Evolutionary conservation across 768 basidiomycete species (phyloP), one percentile per base, ranked within the genome.

Genomic region (Lactarius pseudohatsudake): DNA sequence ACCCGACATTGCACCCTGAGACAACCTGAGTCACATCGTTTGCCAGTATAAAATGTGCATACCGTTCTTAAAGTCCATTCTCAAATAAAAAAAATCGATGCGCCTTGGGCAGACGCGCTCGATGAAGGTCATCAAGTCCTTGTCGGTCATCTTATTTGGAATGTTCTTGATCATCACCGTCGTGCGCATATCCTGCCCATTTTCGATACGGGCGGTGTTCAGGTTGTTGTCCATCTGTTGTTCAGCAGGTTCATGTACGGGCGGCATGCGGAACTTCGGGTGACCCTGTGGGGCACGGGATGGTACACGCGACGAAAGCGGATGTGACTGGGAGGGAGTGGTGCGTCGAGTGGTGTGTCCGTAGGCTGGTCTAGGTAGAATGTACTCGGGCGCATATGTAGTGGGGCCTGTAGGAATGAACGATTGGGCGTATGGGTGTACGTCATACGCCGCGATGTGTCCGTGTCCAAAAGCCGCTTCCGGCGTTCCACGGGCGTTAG

Each of bases 151-250:
- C 76, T 94, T 94, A 77, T 95, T 96, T 3, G 94, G 94, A 55
- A 96, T 91, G 72, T 96, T 96, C 78, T 94, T 93, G 68, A 92
- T 86, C 90, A 92, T 93, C 57, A 93, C 87, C 34, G 92, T 93
- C 40, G 91, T 92, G 38, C 92, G 82, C 41, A 88, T 92, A 71
- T 94, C 92, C 65, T 81, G 76, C 5, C 94, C 94, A 36, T 82
- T 83, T 75, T 90, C 90, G 71, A 96, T 94, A 65, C 81, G 81
- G 53, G 79, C 81, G 15, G 94, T 76, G 75, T 91, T 87, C 32
- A 96, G 75, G 70, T 82, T 80, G 72, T 90, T 89, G 67, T 81
- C 78, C 72, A 81, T 81, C 40, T 57, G 76, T 69, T 70, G 71
- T 41, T 61, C 61, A 26, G 63, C 43, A 5, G 54, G 45, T 30